These are phyloP conservation scores for Luffa acutangula DNA, from an alignment of 306 rosid species.

Conservation along the genomic window DNA sequence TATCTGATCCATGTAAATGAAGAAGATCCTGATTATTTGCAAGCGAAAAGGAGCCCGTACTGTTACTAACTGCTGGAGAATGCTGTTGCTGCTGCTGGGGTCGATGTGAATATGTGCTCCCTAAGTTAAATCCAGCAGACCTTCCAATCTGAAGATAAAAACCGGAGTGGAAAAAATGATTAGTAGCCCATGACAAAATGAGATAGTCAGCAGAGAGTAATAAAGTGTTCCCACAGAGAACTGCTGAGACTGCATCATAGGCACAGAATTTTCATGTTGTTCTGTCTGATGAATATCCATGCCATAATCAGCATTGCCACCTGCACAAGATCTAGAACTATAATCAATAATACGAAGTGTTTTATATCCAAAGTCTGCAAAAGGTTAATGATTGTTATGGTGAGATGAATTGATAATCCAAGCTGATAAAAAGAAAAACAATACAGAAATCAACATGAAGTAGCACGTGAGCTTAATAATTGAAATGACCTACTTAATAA, in stretches of 20 bases:
- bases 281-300: constrained; percentile 98
- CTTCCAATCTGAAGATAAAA: constrained; percentile 58
- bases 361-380: not conserved
- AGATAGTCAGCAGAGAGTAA: not conserved
- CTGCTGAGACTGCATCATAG: constrained; percentile 92
- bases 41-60: constrained; percentile 73
- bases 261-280: constrained; percentile 71
- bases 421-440: not conserved
- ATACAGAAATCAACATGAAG: not conserved
- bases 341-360: constrained; percentile 14
- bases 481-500: not conserved
- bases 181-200: not conserved
- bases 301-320: constrained; percentile 66
- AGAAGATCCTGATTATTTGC: constrained; percentile 87
- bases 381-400: not conserved
- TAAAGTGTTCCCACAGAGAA: constrained; percentile 48
- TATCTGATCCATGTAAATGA: constrained; percentile 75
- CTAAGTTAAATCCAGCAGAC: constrained; percentile 76
- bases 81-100: constrained; percentile 89
- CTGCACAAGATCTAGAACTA: constrained; percentile 32
- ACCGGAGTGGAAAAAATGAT: not conserved
- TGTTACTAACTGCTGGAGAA: constrained; percentile 64
- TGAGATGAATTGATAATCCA: not conserved
- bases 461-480: not conserved
- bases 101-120: constrained; percentile 71